These are phyloP conservation scores for Apiospora arundinis DNA, from an alignment of 2,329 filamentous ascomycete species.

Conservation along the genomic window DNA sequence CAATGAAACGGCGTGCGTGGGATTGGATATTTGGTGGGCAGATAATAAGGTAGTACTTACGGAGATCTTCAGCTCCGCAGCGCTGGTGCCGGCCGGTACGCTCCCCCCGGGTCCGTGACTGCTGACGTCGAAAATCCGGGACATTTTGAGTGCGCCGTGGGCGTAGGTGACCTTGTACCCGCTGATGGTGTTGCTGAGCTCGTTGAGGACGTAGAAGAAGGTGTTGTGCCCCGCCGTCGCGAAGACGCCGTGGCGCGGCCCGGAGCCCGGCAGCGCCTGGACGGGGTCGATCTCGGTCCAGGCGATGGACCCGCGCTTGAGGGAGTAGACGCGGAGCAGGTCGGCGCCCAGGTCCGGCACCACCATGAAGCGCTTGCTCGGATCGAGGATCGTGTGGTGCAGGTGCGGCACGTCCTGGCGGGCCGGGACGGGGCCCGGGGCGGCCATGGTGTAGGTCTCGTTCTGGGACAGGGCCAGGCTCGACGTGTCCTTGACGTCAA, in stretches of 20 bases:
- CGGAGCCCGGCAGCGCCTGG: constrained; percentile 57
- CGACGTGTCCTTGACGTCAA: constrained; percentile 22
- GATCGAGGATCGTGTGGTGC: constrained; percentile 27
- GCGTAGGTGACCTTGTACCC: constrained; percentile 63
- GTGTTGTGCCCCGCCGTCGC: constrained; percentile 47
- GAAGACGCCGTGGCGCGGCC: constrained; percentile 72
- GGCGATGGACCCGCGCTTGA: constrained; percentile 54
- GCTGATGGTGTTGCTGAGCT: constrained; percentile 63
- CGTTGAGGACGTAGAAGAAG: constrained; percentile 66
- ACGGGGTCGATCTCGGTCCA: constrained; percentile 50
- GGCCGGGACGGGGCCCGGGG: constrained; percentile 23
- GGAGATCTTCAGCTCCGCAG: constrained; percentile 64
- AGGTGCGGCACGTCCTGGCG: constrained; percentile 26
- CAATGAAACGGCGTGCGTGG: too few species aligned
- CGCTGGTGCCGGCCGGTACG: constrained; percentile 50
- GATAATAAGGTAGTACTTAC: too few species aligned
- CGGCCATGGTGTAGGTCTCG: constrained; percentile 23
- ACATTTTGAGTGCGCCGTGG: constrained; percentile 50
- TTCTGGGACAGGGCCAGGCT: constrained; percentile 23
- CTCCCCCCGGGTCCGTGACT: constrained; percentile 52
- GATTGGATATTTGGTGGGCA: too few species aligned
- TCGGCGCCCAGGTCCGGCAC: constrained; percentile 50
- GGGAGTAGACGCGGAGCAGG: constrained; percentile 61
- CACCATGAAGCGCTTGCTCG: constrained; percentile 23
- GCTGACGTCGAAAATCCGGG: constrained; percentile 53